These are phyloP conservation scores for Botrytis elliptica DNA, from an alignment of 2,329 filamentous ascomycete genomes.

Conservation along the genomic window DNA sequence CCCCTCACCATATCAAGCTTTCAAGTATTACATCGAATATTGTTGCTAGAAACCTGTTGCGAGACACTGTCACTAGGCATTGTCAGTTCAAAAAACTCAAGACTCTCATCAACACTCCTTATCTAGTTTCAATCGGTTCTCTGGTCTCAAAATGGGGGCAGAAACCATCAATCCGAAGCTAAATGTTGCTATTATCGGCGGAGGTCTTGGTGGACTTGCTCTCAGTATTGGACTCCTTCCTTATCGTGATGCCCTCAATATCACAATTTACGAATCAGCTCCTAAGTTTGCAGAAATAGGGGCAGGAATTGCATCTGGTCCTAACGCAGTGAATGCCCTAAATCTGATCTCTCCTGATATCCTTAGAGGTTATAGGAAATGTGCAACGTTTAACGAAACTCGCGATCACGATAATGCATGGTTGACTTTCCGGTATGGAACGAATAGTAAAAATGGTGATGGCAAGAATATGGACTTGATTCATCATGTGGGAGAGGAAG, in stretches of 20 bases:
- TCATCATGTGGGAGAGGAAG: not conserved
- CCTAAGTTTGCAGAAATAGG: slow-evolving; percentile 29
- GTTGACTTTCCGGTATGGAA: slow-evolving; percentile 14
- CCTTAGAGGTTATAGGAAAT: slow-evolving; percentile 23
- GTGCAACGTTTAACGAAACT: slow-evolving; percentile 28
- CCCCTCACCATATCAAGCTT: not conserved
- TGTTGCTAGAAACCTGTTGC: not conserved
- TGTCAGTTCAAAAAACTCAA: not conserved
- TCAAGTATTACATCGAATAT: not conserved
- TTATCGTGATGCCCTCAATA: slow-evolving; percentile 11
- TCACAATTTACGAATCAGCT: slow-evolving; percentile 31
- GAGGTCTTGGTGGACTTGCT: slow-evolving; percentile 30
- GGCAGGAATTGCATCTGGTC: slow-evolving; percentile 28
- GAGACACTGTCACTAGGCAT: not conserved
- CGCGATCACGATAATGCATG: slow-evolving; percentile 28
- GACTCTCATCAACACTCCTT: not conserved
- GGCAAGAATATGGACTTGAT: not conserved
- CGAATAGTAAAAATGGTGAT: not conserved
- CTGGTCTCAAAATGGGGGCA: not conserved
- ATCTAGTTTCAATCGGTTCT: no score
- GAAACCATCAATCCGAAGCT: not conserved
- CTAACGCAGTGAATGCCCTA: slow-evolving; percentile 26
- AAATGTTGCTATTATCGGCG: slow-evolving; percentile 30
- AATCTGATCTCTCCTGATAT: slow-evolving; percentile 26
- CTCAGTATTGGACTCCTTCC: slow-evolving; percentile 27